A percentile compares a stretch with the other conserved stretches of the same genome.
phyloP scores from a whole-genome alignment of 305 asterid genomes.

The Fraxinus latifolia region DNA sequence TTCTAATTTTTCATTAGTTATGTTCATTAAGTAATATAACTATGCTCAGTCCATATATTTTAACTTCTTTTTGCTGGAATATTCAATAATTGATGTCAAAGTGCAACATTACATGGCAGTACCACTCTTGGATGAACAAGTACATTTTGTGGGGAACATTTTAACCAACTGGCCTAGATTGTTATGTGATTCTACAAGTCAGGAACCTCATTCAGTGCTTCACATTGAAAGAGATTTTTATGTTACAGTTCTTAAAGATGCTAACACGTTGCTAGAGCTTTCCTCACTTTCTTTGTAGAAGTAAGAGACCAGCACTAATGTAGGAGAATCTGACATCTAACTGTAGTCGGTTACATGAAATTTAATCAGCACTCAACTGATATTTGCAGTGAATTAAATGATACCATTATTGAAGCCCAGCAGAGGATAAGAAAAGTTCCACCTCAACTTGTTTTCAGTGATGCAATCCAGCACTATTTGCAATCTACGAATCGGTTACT shows the following conservation, averaged over 20 bases:
- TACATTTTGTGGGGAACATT: background rate
- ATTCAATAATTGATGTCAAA: background rate
- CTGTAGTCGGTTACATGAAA: background rate
- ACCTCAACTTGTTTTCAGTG: conserved; percentile 60
- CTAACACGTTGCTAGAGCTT: background rate
- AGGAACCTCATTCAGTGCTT: background rate
- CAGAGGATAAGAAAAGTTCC: conserved; percentile 77
- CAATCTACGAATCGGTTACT: conserved; percentile 78
- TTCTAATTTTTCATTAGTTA: background rate
- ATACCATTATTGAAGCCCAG: conserved; percentile 90
- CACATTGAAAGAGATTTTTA: background rate
- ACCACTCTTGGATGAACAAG: background rate
- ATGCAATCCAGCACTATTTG: conserved; percentile 56
- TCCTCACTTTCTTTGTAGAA: background rate
- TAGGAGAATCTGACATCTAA: background rate
- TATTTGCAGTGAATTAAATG: conserved; percentile 86
- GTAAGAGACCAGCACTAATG: background rate
- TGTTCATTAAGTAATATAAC: background rate
- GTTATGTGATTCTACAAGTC: background rate
- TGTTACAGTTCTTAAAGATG: background rate
- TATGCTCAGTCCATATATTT: background rate
- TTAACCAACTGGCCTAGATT: background rate
- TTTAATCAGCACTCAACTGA: background rate
- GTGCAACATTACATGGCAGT: background rate
- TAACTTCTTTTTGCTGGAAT: background rate